phyloP scores from a whole-genome alignment of 2,329 filamentous ascomycete genomes.

The Hymenoscyphus linearis region DNA sequence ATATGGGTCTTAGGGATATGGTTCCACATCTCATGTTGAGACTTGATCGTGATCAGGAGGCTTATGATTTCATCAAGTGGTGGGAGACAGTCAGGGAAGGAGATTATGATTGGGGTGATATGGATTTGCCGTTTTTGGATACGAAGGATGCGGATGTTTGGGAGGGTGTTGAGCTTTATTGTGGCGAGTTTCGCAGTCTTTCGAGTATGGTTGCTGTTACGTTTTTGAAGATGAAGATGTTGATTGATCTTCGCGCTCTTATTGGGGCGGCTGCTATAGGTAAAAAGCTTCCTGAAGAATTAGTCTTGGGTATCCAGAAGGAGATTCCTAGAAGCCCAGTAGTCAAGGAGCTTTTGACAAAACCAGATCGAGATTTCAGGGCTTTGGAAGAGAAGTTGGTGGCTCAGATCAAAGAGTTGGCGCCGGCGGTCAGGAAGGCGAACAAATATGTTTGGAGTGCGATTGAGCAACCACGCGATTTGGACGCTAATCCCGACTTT shows the following conservation, averaged over 20 bases:
- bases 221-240: not conserved
- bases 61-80: slow-evolving; percentile 46
- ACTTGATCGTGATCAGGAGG: slow-evolving; percentile 43
- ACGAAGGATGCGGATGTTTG: not conserved
- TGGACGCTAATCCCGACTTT: not conserved
- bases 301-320: not conserved
- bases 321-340: not conserved
- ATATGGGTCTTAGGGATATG: slow-evolving; percentile 38
- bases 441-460: not conserved
- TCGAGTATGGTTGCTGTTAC: not conserved
- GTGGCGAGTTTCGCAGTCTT: not conserved
- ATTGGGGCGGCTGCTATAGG: not conserved
- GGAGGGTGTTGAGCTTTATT: not conserved
- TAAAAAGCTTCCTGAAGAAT: not conserved
- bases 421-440: not conserved
- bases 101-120: slow-evolving; percentile 35
- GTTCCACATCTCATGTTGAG: slow-evolving; percentile 41
- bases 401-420: not conserved
- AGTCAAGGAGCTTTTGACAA: not conserved
- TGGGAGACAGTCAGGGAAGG: slow-evolving; percentile 30
- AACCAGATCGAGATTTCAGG: not conserved
- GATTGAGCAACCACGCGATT: not conserved
- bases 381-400: not conserved
- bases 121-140: not conserved
- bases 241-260: not conserved